Evolutionary conservation across 106 monocot species (phyloP), one percentile per base, ranked within the genome.

Genomic region (Ottelia alismoides): DNA sequence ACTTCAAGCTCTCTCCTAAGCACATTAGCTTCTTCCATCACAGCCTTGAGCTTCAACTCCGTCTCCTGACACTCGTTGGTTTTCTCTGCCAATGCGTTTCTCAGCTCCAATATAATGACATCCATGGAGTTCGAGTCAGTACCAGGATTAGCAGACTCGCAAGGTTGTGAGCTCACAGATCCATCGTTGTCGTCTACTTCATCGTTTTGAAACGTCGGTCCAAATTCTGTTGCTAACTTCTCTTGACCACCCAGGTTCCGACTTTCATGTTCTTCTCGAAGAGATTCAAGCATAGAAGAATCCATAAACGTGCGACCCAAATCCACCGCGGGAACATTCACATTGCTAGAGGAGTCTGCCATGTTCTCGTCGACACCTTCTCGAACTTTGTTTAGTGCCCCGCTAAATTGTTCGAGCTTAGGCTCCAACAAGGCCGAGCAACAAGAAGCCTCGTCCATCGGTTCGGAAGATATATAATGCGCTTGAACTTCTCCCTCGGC

Each of bases 291-390:
- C 96, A 90, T 85, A 2, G 76, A 82, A 17, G 76, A 67, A 55
- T 98, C 96, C 77, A 86, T 78, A 40, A 61, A 72, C 25, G 79
- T 77, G 20, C 53, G 74, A 9, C 61, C 48, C 47, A 53, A 52
- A 55, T 79, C 73, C 2, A 45, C 48, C 22, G 47, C 21, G 11
- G 55, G 68, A 60, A 64, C 46, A 53, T 63, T 78, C 11, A 63
- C 20, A 12, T 61, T 68, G 31, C 76, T 69, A 7, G 72, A 72
- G 22, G 86, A 61, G 60, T 99, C 98, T 20, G 72, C 67, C 98
- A 99, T 99, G 50, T 70, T 91, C 71, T 98, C 96, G 75, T 99
- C 96, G 22, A 76, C 81, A 48, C 81, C 77, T 64, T 96, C 96
- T 65, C 63, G 60, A 50, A 64, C 52, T 63, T 84, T 96, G 28